These are phyloP conservation scores for Phialocephala subalpina DNA, from an alignment of 2,329 filamentous ascomycete genomes.

Conservation along the genomic window DNA sequence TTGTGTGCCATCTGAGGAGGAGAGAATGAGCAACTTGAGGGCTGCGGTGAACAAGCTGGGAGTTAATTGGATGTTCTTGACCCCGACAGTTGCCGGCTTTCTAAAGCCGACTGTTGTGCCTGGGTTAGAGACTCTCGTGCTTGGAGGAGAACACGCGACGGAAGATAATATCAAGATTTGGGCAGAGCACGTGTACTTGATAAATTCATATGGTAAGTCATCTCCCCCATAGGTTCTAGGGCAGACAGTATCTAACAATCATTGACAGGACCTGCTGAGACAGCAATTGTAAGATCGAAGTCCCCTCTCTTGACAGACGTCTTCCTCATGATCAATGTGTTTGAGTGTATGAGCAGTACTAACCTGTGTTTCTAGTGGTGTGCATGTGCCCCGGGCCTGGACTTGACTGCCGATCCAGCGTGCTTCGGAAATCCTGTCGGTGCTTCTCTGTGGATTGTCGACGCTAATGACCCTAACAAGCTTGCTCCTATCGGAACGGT, in stretches of 20 bases:
- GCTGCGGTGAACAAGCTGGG: constrained; percentile 27
- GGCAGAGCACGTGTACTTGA: constrained; percentile 45
- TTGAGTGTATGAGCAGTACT: too few relatives aligned
- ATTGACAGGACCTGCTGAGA: too few relatives aligned
- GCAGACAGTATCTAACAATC: too few relatives aligned
- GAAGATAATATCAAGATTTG: constrained; percentile 47
- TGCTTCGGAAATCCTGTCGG: constrained; percentile 15
- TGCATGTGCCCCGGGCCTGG: too few relatives aligned
- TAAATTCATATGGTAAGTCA: constrained; percentile 48
- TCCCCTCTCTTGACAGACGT: too few relatives aligned
- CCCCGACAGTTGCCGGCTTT: constrained; percentile 36
- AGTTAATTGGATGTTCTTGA: constrained; percentile 32
- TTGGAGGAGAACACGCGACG: constrained; percentile 43
- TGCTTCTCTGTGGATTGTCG: constrained; percentile 46
- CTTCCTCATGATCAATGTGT: too few relatives aligned
- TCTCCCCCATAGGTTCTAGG: too few relatives aligned
- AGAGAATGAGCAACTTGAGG: constrained; percentile 28
- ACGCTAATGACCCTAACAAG: constrained; percentile 27
- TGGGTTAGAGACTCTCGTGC: constrained; percentile 28
- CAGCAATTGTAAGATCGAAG: too few relatives aligned
- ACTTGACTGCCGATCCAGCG: too few relatives aligned
- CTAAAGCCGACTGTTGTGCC: constrained; percentile 45
- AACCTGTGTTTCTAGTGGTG: too few relatives aligned
- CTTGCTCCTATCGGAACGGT: constrained; percentile 32
- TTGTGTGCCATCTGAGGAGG: constrained; percentile 36